These are phyloP conservation scores for Begonia masoniana DNA, from an alignment of 306 rosid genomes.

Conservation along the genomic window DNA sequence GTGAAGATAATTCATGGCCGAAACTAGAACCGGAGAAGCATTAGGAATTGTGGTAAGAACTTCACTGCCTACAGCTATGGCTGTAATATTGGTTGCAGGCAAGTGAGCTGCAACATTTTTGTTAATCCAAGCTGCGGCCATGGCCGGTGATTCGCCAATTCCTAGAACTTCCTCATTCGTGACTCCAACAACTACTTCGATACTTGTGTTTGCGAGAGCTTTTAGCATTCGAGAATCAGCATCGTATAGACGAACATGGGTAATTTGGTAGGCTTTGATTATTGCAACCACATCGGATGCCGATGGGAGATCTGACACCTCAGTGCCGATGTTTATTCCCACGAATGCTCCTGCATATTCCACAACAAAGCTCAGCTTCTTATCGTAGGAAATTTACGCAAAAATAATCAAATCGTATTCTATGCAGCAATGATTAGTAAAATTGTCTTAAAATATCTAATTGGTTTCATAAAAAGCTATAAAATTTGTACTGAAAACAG, in stretches of 20 bases:
- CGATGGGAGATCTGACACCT: conserved; percentile 60
- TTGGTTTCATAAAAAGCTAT: not conserved
- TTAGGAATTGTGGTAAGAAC: conserved; percentile 67
- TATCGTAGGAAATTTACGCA: not conserved
- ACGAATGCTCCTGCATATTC: conserved; percentile 70
- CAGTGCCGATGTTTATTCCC: conserved; percentile 76
- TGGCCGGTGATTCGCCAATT: conserved; percentile 64
- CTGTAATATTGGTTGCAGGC: conserved; percentile 77
- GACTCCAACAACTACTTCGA: conserved; percentile 70
- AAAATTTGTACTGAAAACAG: not conserved
- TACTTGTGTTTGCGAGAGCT: conserved; percentile 58
- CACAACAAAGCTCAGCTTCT: conserved; percentile 2
- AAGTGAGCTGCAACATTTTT: conserved; percentile 67
- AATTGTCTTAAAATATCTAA: not conserved
- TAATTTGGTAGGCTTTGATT: conserved; percentile 60
- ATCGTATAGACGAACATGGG: conserved; percentile 63
- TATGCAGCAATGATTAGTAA: not conserved
- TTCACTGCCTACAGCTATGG: conserved; percentile 83
- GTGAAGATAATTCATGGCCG: conserved; percentile 65
- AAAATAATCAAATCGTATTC: not conserved
- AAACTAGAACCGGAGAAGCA: conserved; percentile 59
- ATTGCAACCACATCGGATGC: conserved; percentile 44
- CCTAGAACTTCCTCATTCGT: conserved; percentile 57
- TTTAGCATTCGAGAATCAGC: conserved; percentile 63
- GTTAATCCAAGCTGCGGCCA: conserved; percentile 74